Evolutionary conservation across 2,329 filamentous ascomycete species (phyloP).

Genomic region (Hypoxylon sp.): DNA sequence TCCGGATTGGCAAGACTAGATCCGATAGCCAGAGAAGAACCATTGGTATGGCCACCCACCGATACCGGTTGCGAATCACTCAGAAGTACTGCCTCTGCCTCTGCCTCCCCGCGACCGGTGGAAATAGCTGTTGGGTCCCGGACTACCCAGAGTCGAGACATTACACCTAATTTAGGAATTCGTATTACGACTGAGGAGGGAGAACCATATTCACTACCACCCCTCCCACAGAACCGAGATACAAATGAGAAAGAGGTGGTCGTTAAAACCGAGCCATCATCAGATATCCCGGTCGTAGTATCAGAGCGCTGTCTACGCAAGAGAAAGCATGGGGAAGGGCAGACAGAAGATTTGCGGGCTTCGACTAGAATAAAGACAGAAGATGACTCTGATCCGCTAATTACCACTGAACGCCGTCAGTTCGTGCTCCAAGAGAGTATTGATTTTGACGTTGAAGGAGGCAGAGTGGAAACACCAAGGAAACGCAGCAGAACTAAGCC

Average conservation of each 20-base stretch:
- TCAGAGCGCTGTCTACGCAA: slow-evolving; percentile 66
- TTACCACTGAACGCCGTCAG: slow-evolving; percentile 48
- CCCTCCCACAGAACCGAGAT: slow-evolving; percentile 45
- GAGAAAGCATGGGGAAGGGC: slow-evolving; percentile 57
- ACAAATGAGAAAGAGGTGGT: slow-evolving; percentile 4
- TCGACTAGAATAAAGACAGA: slow-evolving; percentile 62
- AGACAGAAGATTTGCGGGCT: slow-evolving; percentile 46
- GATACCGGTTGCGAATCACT: slow-evolving; percentile 1
- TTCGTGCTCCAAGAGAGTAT: slow-evolving; percentile 69
- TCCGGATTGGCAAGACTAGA: neutral
- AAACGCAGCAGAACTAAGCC: slow-evolving; percentile 53
- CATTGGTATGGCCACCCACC: slow-evolving; percentile 16
- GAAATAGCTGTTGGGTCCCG: neutral
- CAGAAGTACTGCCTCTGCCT: neutral
- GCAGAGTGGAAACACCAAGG: slow-evolving; percentile 60
- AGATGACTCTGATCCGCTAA: slow-evolving; percentile 52
- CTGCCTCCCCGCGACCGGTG: neutral
- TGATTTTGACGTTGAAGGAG: slow-evolving; percentile 69
- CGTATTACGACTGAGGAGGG: slow-evolving; percentile 26
- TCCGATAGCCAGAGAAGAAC: slow-evolving; percentile 3
- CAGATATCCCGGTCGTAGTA: slow-evolving; percentile 66
- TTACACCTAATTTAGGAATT: slow-evolving; percentile 20
- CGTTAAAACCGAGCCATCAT: slow-evolving; percentile 69
- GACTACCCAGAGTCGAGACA: slow-evolving; percentile 17
- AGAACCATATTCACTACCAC: slow-evolving; percentile 51